Base-by-base conservation (phyloP, 768 basidiomycete species). In the Lactarius sanguifluus region DNA sequence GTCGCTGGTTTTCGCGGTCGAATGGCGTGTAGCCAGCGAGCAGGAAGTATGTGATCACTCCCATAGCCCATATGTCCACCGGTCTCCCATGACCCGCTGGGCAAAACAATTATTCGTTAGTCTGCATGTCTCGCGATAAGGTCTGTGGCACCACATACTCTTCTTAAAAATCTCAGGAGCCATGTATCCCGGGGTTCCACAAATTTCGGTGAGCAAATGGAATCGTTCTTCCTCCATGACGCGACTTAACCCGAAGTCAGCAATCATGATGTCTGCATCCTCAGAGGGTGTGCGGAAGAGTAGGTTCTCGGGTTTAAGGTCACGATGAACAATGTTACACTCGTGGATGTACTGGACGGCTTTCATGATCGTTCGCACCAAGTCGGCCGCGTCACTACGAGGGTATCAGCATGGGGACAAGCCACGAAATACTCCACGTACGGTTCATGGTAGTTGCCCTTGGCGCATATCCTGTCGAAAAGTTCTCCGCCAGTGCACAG, bases 401-500 rank as follows among this genome's bases (percentile, higher is more conserved):
- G 52, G 7, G 13, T 47, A 18, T 78, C 77, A 70, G 61, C 32
- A 74, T 70, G 36, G 67, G 7, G 0, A 40, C n/a, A 69, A 45
- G 72, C 78, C 57, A 57, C 30, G 38, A 30, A 57, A 66, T 50
- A 16, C n/a, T 63, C 50, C 5, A 79, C 87, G 72, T 70, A 94
- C 92, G 87, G 88, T 79, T 99, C 96, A 74, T 94, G 95, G 77
- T 97, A 98, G 75, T 94, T 94, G 60, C 94, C 95, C 77, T 95
- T 94, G 36, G 94, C 94, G 74, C 96, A 98, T 81, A 99, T 98
- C 59, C 96, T 86, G 77, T 99, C 96, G 73, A 99, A 98, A n/a
- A 99, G 86, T 77, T 99, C 96, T 54, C 96, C 96, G 60, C 96
- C 95, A 2, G 92, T 95, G 80, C 96, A 98, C 10, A 98, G 86